A percentile compares a stretch with the other conserved stretches of the same genome.
These are phyloP conservation scores for Cytidiella melzeri DNA, from an alignment of 768 basidiomycete species.

Conservation along the genomic window DNA sequence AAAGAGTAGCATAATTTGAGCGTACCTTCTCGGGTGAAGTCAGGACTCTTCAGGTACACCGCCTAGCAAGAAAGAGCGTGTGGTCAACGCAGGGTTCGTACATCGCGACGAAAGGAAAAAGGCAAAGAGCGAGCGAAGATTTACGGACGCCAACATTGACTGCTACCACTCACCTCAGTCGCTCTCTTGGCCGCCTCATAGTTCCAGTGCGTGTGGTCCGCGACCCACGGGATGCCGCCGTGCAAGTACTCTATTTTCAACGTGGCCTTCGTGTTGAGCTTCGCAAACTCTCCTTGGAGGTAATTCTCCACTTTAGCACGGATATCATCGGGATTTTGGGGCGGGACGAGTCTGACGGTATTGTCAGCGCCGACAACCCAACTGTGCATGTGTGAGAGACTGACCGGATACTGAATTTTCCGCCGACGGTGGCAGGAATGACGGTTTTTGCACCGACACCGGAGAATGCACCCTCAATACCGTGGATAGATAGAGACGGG, in stretches of 20 bases:
- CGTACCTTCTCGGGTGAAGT: slow-evolving; percentile 70
- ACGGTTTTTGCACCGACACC: slow-evolving; percentile 83
- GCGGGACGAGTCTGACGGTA: slow-evolving; percentile 64
- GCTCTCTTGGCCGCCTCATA: slow-evolving; percentile 84
- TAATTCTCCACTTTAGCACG: slow-evolving; percentile 50
- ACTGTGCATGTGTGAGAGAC: slow-evolving; percentile 17
- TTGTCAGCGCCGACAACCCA: background rate
- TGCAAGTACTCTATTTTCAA: slow-evolving; percentile 65
- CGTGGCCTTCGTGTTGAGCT: slow-evolving; percentile 80
- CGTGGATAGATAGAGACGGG: slow-evolving; percentile 85
- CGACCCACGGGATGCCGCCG: slow-evolving; percentile 88
- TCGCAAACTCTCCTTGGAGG: slow-evolving; percentile 74
- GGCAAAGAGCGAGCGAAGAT: background rate
- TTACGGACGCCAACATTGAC: background rate
- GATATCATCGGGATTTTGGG: slow-evolving; percentile 65
- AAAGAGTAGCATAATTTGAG: background rate
- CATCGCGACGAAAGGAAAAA: background rate
- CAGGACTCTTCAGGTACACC: slow-evolving; percentile 70
- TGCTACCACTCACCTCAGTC: slow-evolving; percentile 48
- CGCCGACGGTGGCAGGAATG: slow-evolving; percentile 81
- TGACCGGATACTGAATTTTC: slow-evolving; percentile 91
- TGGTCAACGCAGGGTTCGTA: background rate
- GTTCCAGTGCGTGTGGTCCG: slow-evolving; percentile 85
- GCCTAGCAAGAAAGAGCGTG: slow-evolving; percentile 20
- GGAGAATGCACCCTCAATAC: slow-evolving; percentile 92